phyloP scores from a whole-genome alignment of 192 early-diverging fungal species.

The Endogone sp. region DNA sequence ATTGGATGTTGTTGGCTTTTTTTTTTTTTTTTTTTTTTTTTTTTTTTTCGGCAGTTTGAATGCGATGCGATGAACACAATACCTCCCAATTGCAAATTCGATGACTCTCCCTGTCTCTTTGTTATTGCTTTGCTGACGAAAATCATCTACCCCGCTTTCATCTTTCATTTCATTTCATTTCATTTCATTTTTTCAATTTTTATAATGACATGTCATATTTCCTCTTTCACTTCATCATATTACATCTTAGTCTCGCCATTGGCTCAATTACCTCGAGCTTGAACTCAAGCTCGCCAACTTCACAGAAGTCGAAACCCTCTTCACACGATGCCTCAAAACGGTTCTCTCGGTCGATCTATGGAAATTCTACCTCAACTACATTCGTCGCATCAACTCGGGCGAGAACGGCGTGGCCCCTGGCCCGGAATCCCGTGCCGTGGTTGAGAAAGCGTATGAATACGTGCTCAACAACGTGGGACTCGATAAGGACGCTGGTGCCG shows the following conservation, averaged over 20 bases:
- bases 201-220: no score
- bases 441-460: conserved; percentile 85
- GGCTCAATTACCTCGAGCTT: conserved; percentile 75
- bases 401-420: conserved; percentile 41
- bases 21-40: no score
- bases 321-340: conserved; percentile 71
- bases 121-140: no score
- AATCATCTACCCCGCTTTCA: no score
- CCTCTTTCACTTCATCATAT: not conserved
- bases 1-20: not conserved
- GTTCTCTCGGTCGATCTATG: conserved; percentile 88
- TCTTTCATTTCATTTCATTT: no score
- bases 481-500: conserved; percentile 82
- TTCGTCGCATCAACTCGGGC: conserved; percentile 66
- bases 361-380: conserved; percentile 86
- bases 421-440: conserved; percentile 60
- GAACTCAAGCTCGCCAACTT: conserved; percentile 76
- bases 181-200: no score
- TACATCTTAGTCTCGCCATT: conserved; percentile 55
- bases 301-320: conserved; percentile 78
- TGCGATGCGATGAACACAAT: no score
- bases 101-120: no score
- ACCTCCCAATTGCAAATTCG: no score
- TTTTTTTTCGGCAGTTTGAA: no score
- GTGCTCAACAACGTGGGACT: conserved; percentile 83